Percentiles rank a stretch among this genome's conserved stretches.
These are phyloP conservation scores for Naganishia kalamii DNA, from an alignment of 768 basidiomycete genomes.

Conservation along the genomic window DNA sequence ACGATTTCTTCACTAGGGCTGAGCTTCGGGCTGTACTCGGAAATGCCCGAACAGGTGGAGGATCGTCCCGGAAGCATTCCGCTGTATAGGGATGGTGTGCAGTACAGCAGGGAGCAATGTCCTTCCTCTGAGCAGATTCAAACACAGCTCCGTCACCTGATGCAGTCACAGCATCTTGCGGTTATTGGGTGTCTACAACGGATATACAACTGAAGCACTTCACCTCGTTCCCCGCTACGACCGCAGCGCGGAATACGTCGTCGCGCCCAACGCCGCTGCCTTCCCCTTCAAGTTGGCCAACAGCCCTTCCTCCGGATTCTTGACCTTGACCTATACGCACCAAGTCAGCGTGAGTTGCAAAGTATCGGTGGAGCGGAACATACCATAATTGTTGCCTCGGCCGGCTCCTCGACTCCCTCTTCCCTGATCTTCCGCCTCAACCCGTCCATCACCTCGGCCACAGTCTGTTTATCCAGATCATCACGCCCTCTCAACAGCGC, in stretches of 20 bases:
- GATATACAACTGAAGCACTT: neutral
- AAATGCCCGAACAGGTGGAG: too few relatives aligned
- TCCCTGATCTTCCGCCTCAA: slow-evolving; percentile 88
- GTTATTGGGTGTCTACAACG: neutral
- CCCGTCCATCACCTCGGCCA: slow-evolving; percentile 86
- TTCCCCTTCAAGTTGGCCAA: slow-evolving; percentile 15
- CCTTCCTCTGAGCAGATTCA: neutral
- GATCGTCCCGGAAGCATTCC: too few relatives aligned
- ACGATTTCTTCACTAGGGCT: too few relatives aligned
- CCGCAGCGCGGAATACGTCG: slow-evolving; percentile 11
- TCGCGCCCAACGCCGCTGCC: slow-evolving; percentile 10
- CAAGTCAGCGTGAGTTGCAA: neutral
- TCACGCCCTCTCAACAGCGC: slow-evolving; percentile 79
- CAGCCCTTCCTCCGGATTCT: slow-evolving; percentile 17
- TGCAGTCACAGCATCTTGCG: neutral
- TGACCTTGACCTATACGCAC: slow-evolving; percentile 9
- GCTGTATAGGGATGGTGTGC: too few relatives aligned
- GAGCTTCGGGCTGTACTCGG: too few relatives aligned
- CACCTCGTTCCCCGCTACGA: neutral
- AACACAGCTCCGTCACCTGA: neutral
- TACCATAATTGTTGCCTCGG: slow-evolving; percentile 47
- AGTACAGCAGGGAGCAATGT: too few relatives aligned
- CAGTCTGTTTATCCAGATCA: slow-evolving; percentile 81
- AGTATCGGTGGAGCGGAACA: slow-evolving; percentile 4
- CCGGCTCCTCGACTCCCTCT: slow-evolving; percentile 51